These are phyloP conservation scores for Styphnolobium japonicum DNA, from an alignment of 306 rosid genomes.

Conservation along the genomic window DNA sequence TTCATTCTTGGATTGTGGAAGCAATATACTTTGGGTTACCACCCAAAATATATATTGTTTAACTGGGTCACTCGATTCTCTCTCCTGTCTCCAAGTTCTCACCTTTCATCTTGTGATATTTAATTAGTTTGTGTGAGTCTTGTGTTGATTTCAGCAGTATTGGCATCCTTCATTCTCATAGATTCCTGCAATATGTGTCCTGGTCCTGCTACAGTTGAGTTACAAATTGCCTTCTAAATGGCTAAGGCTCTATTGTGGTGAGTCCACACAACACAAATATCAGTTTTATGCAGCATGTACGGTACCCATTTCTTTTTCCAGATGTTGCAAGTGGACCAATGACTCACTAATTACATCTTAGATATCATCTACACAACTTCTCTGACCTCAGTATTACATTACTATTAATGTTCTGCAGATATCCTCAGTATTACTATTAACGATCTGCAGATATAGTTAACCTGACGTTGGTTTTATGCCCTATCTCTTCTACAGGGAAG, in stretches of 20 bases:
- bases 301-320: too few relatives aligned
- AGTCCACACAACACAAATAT: too few relatives aligned
- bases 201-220: too few relatives aligned
- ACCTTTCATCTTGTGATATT: not conserved
- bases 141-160: not conserved
- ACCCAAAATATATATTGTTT: not conserved
- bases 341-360: not conserved
- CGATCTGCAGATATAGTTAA: too few relatives aligned
- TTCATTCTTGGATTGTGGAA: not conserved
- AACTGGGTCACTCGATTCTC: not conserved
- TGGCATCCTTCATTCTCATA: not conserved
- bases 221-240: too few relatives aligned
- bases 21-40: not conserved
- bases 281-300: too few relatives aligned
- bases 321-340: not conserved
- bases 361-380: not conserved
- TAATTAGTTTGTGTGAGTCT: not conserved
- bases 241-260: too few relatives aligned
- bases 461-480: too few relatives aligned
- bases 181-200: not conserved
- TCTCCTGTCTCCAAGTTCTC: not conserved
- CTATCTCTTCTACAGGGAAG: too few relatives aligned
- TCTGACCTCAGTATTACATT: too few relatives aligned
- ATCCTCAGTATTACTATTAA: too few relatives aligned
- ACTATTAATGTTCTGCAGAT: too few relatives aligned